Evolutionary conservation across 108 stramenopile genomes (phyloP).

Genomic region (Conticribra guillardii): DNA sequence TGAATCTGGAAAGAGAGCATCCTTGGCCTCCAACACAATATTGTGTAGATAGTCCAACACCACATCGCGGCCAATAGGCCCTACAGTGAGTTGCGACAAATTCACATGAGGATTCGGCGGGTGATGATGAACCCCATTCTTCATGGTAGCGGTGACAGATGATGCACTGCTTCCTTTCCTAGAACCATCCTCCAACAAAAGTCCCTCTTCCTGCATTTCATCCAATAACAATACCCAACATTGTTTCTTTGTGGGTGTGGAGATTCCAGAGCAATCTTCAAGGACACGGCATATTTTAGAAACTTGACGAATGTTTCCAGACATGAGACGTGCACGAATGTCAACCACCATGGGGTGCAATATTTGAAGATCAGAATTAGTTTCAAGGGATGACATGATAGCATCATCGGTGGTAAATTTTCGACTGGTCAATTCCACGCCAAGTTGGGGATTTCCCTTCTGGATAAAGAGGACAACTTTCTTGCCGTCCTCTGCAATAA

Average conservation of each 20-base stretch:
- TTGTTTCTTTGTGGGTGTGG: conserved; percentile 6
- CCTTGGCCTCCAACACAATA: conserved; percentile 27
- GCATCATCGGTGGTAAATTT: conserved; percentile 29
- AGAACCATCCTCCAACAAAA: conserved; percentile 40
- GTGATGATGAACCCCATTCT: not conserved
- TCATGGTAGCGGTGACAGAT: not conserved
- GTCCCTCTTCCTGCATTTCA: conserved; percentile 34
- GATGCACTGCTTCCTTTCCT: conserved; percentile 1
- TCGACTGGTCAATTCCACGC: conserved; percentile 13
- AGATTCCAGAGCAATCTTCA: conserved; percentile 30
- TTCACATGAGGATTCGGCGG: conserved; percentile 1
- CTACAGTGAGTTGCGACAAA: conserved; percentile 29
- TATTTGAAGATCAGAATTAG: too few relatives aligned
- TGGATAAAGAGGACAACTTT: conserved; percentile 30
- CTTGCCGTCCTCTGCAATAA: conserved; percentile 26
- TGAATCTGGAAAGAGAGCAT: conserved; percentile 9
- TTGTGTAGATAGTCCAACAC: conserved; percentile 38
- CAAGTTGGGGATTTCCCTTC: conserved; percentile 29
- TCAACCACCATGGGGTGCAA: too few relatives aligned
- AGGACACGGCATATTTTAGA: conserved; percentile 19
- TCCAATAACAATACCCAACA: conserved; percentile 37
- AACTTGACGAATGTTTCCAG: too few relatives aligned
- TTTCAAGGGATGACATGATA: too few relatives aligned
- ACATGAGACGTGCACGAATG: too few relatives aligned
- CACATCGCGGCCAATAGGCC: conserved; percentile 22